Percentiles rank a stretch among this genome's conserved stretches.
Evolutionary conservation across 1,139 yeast genomes (phyloP).

Genomic region (Sugiyamaella novakii): DNA sequence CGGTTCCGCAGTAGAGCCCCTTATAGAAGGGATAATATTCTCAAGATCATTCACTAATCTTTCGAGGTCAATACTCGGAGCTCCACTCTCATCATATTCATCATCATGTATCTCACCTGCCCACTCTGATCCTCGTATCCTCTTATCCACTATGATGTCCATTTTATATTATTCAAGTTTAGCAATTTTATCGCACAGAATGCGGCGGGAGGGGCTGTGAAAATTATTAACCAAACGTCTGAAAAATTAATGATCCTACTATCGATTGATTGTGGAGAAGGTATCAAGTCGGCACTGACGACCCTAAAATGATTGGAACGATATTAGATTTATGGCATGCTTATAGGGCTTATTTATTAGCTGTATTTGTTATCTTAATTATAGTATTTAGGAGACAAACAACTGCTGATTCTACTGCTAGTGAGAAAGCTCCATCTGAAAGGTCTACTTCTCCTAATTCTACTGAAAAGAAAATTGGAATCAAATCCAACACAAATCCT

Average conservation of each 20-base stretch:
- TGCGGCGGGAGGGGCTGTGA: not conserved
- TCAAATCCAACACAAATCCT: slow-evolving; percentile 8
- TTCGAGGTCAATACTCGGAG: no score
- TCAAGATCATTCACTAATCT: no score
- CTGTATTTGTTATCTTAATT: slow-evolving; percentile 15
- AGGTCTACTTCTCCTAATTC: slow-evolving; percentile 6
- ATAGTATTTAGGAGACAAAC: slow-evolving; percentile 2
- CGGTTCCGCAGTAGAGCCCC: no score
- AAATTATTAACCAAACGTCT: not conserved
- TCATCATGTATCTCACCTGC: no score
- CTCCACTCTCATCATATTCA: no score
- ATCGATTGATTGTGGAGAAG: no score
- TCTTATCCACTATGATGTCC: no score
- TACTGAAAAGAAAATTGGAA: slow-evolving; percentile 7
- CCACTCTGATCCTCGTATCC: no score
- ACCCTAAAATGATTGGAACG: slow-evolving; percentile 1
- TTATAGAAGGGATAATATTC: no score
- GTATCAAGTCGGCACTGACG: no score
- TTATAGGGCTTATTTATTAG: slow-evolving; percentile 21
- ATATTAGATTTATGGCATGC: slow-evolving; percentile 25
- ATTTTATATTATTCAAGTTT: no score
- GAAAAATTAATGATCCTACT: no score
- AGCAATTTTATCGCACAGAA: not conserved
- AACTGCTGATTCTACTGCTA: not conserved
- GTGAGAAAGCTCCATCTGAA: slow-evolving; percentile 6